phyloP scores from a whole-genome alignment of 2,329 filamentous ascomycete genomes.

The Ophiostoma perfectum region DNA sequence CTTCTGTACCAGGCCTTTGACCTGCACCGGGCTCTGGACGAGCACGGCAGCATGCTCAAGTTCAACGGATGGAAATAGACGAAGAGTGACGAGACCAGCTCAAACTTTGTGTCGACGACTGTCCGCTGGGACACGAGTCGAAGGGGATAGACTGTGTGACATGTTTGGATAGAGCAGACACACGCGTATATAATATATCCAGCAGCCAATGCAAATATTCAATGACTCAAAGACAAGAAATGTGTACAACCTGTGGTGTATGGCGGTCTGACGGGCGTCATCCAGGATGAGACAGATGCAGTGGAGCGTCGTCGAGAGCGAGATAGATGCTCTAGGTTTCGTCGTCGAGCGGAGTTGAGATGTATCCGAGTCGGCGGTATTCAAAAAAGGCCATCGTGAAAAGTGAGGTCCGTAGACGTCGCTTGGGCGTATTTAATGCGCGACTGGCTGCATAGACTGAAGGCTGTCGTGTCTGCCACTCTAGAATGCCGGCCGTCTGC shows the following conservation, averaged over 20 bases:
- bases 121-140: background rate
- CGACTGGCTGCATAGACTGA: too few relatives aligned
- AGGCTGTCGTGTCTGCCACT: too few relatives aligned
- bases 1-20: conserved; percentile 81
- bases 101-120: background rate
- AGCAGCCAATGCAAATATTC: background rate
- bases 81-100: background rate
- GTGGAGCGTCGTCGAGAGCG: too few relatives aligned
- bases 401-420: too few relatives aligned
- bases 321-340: too few relatives aligned
- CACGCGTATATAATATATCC: conserved; percentile 14
- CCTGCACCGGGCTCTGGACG: conserved; percentile 76
- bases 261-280: too few relatives aligned
- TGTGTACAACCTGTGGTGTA: background rate
- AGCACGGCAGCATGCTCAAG: conserved; percentile 83
- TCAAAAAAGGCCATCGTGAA: too few relatives aligned
- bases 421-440: too few relatives aligned
- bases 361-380: too few relatives aligned
- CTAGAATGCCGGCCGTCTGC: too few relatives aligned
- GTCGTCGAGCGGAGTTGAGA: too few relatives aligned
- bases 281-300: background rate
- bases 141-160: background rate
- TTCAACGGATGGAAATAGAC: conserved; percentile 42
- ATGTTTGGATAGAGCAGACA: conserved; percentile 10
- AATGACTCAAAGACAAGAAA: background rate